Conservation (phyloP, 768 basidiomycete species). For the Chalciporus chontae region DNA sequence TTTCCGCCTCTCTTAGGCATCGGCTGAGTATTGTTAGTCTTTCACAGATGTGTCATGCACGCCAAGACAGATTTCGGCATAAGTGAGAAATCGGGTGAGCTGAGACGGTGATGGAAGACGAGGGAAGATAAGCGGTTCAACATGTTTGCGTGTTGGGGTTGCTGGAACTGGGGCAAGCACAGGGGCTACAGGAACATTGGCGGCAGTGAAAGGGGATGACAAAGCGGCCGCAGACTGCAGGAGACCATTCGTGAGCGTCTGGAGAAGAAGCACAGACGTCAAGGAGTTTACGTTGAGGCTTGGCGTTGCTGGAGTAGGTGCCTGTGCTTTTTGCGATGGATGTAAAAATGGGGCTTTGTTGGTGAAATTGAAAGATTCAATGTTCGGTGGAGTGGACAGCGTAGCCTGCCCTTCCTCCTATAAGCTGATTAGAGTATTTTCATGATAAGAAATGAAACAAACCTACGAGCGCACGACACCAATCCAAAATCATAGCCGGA, state of each 20-base stretch:
- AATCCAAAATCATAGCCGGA: constrained; percentile 8
- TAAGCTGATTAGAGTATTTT: neutral
- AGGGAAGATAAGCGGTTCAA: neutral
- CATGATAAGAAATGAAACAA: neutral
- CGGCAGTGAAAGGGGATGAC: no score
- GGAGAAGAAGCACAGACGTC: constrained; percentile 4
- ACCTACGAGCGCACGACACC: constrained; percentile 3
- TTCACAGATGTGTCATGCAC: no score
- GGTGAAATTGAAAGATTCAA: neutral
- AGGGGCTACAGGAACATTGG: no score
- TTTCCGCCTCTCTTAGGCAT: no score
- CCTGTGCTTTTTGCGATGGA: no score
- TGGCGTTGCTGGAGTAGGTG: neutral
- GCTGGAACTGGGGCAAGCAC: no score
- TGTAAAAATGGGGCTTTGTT: constrained; percentile 1
- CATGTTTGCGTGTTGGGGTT: no score
- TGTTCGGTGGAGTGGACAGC: neutral
- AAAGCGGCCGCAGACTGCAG: neutral
- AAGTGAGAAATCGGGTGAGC: neutral
- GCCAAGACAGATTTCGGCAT: neutral
- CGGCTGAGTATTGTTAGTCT: no score
- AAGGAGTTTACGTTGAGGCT: neutral
- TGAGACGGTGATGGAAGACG: neutral
- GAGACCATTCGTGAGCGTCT: constrained; percentile 1
- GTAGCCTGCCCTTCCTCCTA: constrained; percentile 8